Evolutionary conservation across 2,329 filamentous ascomycete species (phyloP).

Genomic region (Fusarium duplospermum): DNA sequence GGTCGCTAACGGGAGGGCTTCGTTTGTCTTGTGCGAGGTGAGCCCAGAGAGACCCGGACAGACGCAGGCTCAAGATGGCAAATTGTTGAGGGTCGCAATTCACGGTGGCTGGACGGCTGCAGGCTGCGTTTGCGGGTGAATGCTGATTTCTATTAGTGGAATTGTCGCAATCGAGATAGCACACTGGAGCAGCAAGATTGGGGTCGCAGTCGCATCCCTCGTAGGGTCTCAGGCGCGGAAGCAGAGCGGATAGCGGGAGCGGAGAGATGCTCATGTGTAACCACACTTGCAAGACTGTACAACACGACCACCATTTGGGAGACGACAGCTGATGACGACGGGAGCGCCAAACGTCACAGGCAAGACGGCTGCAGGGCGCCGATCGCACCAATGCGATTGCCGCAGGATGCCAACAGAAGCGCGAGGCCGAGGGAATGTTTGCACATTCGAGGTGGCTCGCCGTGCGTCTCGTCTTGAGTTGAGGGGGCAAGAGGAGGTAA

Average conservation of each 20-base stretch:
- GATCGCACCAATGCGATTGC: slow-evolving; percentile 35
- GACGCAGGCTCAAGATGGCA: slow-evolving; percentile 26
- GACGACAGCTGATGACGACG: slow-evolving; percentile 32
- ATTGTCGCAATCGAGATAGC: slow-evolving; percentile 21
- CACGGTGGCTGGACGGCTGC: slow-evolving; percentile 28
- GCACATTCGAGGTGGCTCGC: slow-evolving; percentile 7
- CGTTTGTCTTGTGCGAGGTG: slow-evolving; percentile 33
- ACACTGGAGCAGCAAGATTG: slow-evolving; percentile 23
- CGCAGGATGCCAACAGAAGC: slow-evolving; percentile 18
- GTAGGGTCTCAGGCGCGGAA: slow-evolving; percentile 26
- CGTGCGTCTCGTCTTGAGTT: neutral
- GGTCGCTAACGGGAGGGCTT: slow-evolving; percentile 25
- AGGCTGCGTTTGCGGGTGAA: slow-evolving; percentile 19
- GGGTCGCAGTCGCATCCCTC: slow-evolving; percentile 24
- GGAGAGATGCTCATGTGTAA: slow-evolving; percentile 42
- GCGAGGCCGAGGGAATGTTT: slow-evolving; percentile 12
- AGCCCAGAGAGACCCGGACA: slow-evolving; percentile 30
- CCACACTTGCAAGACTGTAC: slow-evolving; percentile 36
- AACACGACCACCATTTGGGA: slow-evolving; percentile 26
- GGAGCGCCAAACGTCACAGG: slow-evolving; percentile 36
- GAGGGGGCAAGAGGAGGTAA: slow-evolving; percentile 11
- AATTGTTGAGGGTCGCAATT: slow-evolving; percentile 26
- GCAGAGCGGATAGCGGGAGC: slow-evolving; percentile 33
- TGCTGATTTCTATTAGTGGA: slow-evolving; percentile 42
- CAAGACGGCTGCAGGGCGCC: slow-evolving; percentile 16